Evolutionary conservation across 345 rosid species (phyloP).

Genomic region (Eucalyptus sp.): DNA sequence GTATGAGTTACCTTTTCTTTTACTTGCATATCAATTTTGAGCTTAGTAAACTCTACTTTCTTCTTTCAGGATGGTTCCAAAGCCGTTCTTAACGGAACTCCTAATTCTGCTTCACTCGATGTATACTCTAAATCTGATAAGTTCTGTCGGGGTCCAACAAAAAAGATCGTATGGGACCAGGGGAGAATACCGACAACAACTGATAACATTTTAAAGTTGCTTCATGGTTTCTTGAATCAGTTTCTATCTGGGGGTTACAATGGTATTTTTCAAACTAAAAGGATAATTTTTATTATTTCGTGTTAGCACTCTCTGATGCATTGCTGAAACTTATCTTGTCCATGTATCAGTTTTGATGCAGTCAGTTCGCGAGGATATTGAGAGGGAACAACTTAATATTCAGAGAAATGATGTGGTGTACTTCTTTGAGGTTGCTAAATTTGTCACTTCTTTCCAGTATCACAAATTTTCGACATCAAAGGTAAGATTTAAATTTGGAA

Average conservation of each 20-base stretch:
- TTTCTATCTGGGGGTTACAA: constrained; percentile 81
- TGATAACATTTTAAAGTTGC: constrained; percentile 41
- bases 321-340: neutral
- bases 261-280: constrained; percentile 31
- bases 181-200: constrained; percentile 35
- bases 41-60: neutral
- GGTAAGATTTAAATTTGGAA: constrained; percentile 30
- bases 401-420: constrained; percentile 63
- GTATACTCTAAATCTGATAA: constrained; percentile 26
- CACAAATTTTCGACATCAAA: constrained; percentile 43
- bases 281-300: neutral
- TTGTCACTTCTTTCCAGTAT: constrained; percentile 67
- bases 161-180: constrained; percentile 55
- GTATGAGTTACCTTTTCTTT: constrained; percentile 16
- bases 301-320: neutral
- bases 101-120: constrained; percentile 26
- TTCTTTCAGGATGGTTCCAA: constrained; percentile 74
- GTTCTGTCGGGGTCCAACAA: constrained; percentile 26
- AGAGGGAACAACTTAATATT: constrained; percentile 71
- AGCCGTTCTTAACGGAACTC: constrained; percentile 59
- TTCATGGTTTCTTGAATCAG: constrained; percentile 72
- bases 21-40: neutral
- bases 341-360: constrained; percentile 61
- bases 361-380: constrained; percentile 73
- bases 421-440: constrained; percentile 79